phyloP scores from a whole-genome alignment of 805 yeast species.

The Pichia occidentalis region DNA sequence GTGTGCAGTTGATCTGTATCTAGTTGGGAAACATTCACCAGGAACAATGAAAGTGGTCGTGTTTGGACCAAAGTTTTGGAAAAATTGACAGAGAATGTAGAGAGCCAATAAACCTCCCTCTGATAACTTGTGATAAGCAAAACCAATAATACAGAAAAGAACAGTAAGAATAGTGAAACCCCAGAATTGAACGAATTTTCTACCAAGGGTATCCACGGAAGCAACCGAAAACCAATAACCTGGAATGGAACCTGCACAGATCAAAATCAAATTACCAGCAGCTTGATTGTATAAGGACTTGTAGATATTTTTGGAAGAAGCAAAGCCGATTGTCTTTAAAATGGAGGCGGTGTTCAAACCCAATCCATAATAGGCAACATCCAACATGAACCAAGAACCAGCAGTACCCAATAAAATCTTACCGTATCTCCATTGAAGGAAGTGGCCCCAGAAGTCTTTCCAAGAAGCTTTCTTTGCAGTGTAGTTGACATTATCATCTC shows the following conservation, averaged over 20 bases:
- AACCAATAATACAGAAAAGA: conserved; percentile 75
- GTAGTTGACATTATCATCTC: conserved; percentile 27
- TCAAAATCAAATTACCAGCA: conserved; percentile 87
- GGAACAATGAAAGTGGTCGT: conserved; percentile 87
- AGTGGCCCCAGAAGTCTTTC: conserved; percentile 65
- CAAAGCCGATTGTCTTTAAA: conserved; percentile 78
- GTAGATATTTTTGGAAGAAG: conserved; percentile 66
- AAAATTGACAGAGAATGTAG: conserved; percentile 76
- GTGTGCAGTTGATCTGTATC: conserved; percentile 93
- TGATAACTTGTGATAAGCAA: conserved; percentile 66
- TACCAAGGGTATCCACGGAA: conserved; percentile 72
- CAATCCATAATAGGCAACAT: conserved; percentile 86
- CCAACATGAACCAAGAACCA: conserved; percentile 85
- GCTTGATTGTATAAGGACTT: conserved; percentile 64
- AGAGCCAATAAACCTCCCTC: conserved; percentile 67
- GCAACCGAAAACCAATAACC: conserved; percentile 88
- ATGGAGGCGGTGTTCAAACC: conserved; percentile 77
- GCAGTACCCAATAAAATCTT: conserved; percentile 84
- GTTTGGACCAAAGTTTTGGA: conserved; percentile 91
- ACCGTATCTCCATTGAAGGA: conserved; percentile 80
- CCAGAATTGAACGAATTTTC: conserved; percentile 73
- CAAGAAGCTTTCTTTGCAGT: conserved; percentile 79
- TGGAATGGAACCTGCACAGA: conserved; percentile 93
- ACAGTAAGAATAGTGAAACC: conserved; percentile 70
- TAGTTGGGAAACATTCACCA: conserved; percentile 89